Base-by-base conservation (phyloP, 164 flowering plant genomes). In the Vitis riparia region DNA sequence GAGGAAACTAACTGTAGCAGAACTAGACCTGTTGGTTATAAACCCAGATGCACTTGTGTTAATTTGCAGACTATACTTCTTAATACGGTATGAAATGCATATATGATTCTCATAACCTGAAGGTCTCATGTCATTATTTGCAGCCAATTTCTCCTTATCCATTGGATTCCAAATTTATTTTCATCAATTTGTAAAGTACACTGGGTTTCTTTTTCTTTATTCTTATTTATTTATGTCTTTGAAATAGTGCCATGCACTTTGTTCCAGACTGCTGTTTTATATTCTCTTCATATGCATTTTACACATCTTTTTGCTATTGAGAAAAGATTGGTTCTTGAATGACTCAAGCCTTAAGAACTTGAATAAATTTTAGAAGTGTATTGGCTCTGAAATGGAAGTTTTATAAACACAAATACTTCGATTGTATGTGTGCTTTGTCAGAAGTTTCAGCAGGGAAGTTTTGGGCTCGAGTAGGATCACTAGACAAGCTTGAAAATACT, bases 281-380 rank as follows among this genome's bases (percentile, higher is more conserved):
- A 15, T 32, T 15, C 44, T 61, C 27, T 32, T 32, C 47, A 32
- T n/a, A 17, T 60, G n/a, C 32, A 29, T 15, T 32, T 30, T 13
- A 60, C n/a, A 14, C 29, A 49, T 19, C 10, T 61, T 61, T 15
- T 15, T 4, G n/a, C 16, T 15, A 32, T n/a, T 37, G 44, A 37
- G 44, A 37, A 37, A 37, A 37, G 44, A 37, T 6, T 3, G 44
- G 44, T 37, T 37, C 44, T 19, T 37, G 47, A n/a, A 8, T 10
- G 64, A 29, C 50, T 61, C 14, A 13, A 32, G 62, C 62, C 64
- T 32, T 32, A n/a, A 49, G 50, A 61, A 61, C 44, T 61, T 44
- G 19, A 61, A 53, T 6, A 53, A 14, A 53, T 13, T 53, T 53
- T 53, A n/a, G 11, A 53, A 13, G 56, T 53, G 56, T 14, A 53